Conservation (phyloP, 495 filamentous ascomycete species). For the Neurospora pannonica region DNA sequence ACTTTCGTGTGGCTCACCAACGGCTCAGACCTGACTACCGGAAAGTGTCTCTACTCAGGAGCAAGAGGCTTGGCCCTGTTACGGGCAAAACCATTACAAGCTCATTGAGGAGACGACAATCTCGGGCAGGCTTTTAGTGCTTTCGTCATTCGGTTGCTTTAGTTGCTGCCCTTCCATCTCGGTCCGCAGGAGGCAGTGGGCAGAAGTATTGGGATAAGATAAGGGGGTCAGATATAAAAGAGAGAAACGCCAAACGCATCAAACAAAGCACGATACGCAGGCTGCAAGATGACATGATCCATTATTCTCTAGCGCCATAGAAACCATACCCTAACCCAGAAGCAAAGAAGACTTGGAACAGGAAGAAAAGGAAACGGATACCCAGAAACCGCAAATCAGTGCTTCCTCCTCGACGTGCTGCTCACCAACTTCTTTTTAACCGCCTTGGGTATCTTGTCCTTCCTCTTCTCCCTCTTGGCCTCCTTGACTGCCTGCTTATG, state of each 20-base stretch:
- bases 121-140: slow-evolving; percentile 9
- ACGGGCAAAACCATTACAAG: slow-evolving; percentile 17
- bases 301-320: not conserved
- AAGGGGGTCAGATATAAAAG: not conserved
- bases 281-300: not conserved
- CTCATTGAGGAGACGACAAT: slow-evolving; percentile 6
- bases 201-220: not conserved
- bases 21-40: slow-evolving; percentile 21
- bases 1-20: slow-evolving; percentile 1
- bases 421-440: slow-evolving; percentile 72
- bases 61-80: slow-evolving; percentile 24
- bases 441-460: slow-evolving; percentile 92
- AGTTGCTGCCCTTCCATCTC: not conserved
- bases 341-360: not conserved
- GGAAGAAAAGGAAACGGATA: not conserved
- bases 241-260: not conserved
- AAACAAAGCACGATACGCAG: not conserved
- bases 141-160: slow-evolving; percentile 27
- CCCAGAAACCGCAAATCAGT: slow-evolving; percentile 10
- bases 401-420: slow-evolving; percentile 28
- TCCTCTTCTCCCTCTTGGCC: slow-evolving; percentile 81
- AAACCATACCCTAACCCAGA: not conserved
- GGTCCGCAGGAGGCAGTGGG: not conserved
- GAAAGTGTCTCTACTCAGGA: not conserved
- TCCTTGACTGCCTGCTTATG: slow-evolving; percentile 91